Percentiles rank a stretch among this genome's conserved stretches.
These are phyloP conservation scores for Boletus mariae DNA, from an alignment of 1,284 basidiomycete genomes.

Conservation along the genomic window DNA sequence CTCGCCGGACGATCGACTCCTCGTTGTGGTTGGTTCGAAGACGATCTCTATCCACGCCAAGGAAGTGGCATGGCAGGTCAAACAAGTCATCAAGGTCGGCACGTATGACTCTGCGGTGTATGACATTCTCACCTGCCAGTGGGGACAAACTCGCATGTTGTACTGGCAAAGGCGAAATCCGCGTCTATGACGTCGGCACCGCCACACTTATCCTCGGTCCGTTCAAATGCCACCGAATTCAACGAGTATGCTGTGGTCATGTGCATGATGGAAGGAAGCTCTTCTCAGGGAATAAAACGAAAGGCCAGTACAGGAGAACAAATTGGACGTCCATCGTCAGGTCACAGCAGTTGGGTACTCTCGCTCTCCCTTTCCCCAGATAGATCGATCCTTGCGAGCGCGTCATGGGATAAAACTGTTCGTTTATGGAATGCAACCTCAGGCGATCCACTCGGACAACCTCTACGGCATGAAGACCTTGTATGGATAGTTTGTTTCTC, in stretches of 20 bases:
- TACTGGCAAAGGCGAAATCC: neutral
- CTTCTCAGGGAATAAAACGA: no score
- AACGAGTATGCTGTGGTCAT: no score
- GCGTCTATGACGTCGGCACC: neutral
- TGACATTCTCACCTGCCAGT: neutral
- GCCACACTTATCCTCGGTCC: neutral
- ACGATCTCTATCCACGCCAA: no score
- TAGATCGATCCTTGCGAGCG: no score
- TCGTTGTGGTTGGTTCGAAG: no score
- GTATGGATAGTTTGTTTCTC: constrained; percentile 3
- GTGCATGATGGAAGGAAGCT: no score
- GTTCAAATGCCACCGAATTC: no score
- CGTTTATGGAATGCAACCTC: neutral
- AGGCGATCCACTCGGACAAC: neutral
- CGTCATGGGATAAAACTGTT: neutral
- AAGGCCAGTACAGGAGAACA: constrained; percentile 1
- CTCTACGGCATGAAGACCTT: neutral
- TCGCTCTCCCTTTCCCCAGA: constrained; percentile 3
- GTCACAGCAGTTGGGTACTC: neutral
- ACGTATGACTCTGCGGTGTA: no score
- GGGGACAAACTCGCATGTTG: neutral
- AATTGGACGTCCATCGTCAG: neutral
- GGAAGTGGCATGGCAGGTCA: no score
- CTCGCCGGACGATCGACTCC: no score
- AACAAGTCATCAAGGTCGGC: no score